A percentile compares a stretch with the other conserved stretches of the same genome.
Conservation (phyloP, 441 rosid genomes). For the Codiaeum variegatum region DNA sequence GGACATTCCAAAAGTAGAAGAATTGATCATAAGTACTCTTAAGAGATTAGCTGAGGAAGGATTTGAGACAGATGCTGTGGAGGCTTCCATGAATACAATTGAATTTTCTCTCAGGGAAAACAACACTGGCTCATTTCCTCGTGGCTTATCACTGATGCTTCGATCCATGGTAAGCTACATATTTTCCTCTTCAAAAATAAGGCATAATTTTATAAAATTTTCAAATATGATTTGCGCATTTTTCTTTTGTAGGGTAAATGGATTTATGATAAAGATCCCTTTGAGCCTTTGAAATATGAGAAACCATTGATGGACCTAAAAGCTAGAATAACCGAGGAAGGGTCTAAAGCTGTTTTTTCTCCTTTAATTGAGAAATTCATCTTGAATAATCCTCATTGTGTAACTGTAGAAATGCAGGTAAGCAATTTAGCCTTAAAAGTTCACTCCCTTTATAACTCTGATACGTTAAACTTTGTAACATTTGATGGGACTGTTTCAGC, state of each 20-base stretch:
- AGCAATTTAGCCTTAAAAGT: background rate
- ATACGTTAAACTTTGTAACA: conserved; percentile 2
- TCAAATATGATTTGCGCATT: conserved; percentile 1
- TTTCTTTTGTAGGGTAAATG: conserved; percentile 59
- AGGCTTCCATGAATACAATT: conserved; percentile 96
- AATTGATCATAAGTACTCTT: conserved; percentile 60
- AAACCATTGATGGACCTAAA: conserved; percentile 68
- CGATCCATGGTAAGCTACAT: conserved; percentile 60
- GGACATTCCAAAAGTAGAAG: conserved; percentile 73
- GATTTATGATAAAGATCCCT: conserved; percentile 94
- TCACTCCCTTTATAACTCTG: conserved; percentile 4
- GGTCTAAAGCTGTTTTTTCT: conserved; percentile 89
- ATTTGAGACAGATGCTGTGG: conserved; percentile 77
- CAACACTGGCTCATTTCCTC: conserved; percentile 95
- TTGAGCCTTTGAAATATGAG: conserved; percentile 83
- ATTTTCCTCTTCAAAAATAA: background rate
- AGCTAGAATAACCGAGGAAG: conserved; percentile 75
- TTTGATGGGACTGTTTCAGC: conserved; percentile 37
- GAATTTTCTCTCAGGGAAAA: conserved; percentile 94
- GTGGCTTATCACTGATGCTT: conserved; percentile 89
- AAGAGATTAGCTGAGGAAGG: conserved; percentile 75
- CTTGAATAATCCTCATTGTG: conserved; percentile 72
- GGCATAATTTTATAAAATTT: background rate
- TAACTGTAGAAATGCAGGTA: conserved; percentile 89
- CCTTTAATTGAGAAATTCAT: conserved; percentile 77